Base-by-base conservation (phyloP, 345 rosid genomes). In the Arabidopsis thaliana region DNA sequence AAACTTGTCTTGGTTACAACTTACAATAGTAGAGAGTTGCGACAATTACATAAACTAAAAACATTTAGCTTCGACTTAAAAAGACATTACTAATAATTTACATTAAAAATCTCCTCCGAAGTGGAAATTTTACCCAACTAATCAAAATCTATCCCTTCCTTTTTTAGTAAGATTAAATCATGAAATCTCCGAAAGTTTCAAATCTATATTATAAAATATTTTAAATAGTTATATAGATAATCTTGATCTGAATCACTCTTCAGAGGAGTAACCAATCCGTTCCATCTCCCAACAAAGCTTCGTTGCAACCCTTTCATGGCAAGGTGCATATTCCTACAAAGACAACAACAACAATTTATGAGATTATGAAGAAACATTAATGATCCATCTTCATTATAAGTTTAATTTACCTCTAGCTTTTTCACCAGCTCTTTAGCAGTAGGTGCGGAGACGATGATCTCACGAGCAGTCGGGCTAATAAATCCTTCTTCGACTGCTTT, bases 401-500 rank as follows among this genome's bases (percentile, higher is more conserved):
- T 46, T 32, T 6, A 59, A 34, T 0, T 65, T 85, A 94, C 98
- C 97, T 92, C 99, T 82, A 95, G 76, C 83, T 85, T 87, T 82
- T 84, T 85, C 69, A 92, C 96, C 61, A 95, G 77, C 75, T 90
- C 97, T 77, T 82, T 85, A 4, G 97, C 91, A 38, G 97, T 89
- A 57, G 99, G 97, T 16, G 93, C 97, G 42, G 97, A 95, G 55
- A 87, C 80, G 59, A 95, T 89, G 80, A 95, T 95, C 76, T 89
- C 86, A 64, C 99, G 88, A 9, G 97, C 99, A 80, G 81, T 88
- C 1, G 99, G 81, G 69, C 85, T 86, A 51, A 92, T 77, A 78
- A 95, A 95, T 51, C 99, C 97, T 67, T 95, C 99, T 83, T 95
- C 99, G 36, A 95, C 99, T 5, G 99, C 99, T 85, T 90, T 95